Evolutionary conservation across 805 yeast genomes (phyloP).

Genomic region (Danielia reshetovae): DNA sequence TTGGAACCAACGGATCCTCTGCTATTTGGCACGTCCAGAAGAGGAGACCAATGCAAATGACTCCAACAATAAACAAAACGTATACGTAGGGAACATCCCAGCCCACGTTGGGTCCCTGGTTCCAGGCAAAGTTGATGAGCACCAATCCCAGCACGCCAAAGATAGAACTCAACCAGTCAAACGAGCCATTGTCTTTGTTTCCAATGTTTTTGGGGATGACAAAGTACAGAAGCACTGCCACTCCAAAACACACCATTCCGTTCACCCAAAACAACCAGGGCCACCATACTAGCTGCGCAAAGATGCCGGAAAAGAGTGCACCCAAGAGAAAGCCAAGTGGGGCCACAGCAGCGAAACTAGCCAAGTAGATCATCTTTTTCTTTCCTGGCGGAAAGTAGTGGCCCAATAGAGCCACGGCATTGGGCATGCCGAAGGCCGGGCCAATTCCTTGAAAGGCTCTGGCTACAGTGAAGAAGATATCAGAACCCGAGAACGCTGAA

Average conservation of each 20-base stretch:
- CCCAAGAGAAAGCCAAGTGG: constrained; percentile 31
- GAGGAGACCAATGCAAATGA: constrained; percentile 1
- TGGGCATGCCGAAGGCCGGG: constrained; percentile 33
- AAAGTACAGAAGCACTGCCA: constrained; percentile 18
- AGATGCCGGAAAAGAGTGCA: constrained; percentile 24
- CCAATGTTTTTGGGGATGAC: constrained; percentile 29
- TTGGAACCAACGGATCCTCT: constrained; percentile 14
- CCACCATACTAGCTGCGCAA: constrained; percentile 30
- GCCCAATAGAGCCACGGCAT: constrained; percentile 30
- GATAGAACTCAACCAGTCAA: constrained; percentile 26
- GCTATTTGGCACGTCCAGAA: constrained; percentile 7
- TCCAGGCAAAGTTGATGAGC: constrained; percentile 18
- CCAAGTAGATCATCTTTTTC: constrained; percentile 21
- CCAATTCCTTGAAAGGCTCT: constrained; percentile 35
- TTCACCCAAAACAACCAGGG: constrained; percentile 32
- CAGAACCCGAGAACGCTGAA: constrained; percentile 20
- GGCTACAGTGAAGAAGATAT: constrained; percentile 25
- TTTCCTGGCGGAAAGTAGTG: constrained; percentile 24
- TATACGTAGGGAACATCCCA: constrained; percentile 18
- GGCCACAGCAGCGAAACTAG: constrained; percentile 33
- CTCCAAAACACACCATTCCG: constrained; percentile 17
- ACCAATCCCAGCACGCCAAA: constrained; percentile 15
- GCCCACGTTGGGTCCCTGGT: constrained; percentile 18
- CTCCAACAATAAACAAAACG: constrained; percentile 16
- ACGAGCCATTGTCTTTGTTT: constrained; percentile 11